Base-by-base conservation (phyloP, 768 basidiomycete species). In the Podaxis carcinomalis region DNA sequence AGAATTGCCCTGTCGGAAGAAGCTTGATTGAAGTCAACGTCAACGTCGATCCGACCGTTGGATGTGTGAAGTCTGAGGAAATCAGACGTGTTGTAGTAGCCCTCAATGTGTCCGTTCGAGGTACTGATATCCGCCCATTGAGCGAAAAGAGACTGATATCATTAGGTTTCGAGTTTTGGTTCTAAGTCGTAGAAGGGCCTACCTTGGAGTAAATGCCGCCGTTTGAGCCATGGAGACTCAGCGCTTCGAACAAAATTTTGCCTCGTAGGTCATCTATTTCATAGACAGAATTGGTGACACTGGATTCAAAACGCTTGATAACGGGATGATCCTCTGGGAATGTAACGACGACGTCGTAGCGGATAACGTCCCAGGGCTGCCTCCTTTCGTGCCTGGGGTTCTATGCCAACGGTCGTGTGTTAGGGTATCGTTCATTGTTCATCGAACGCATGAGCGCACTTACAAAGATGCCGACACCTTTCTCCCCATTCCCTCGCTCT, bases 381-480 rank as follows among this genome's bases (percentile, higher is more conserved):
- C 57, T 50, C 47, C 47, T n/a, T 2, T 10, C 13, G 3, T 27
- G 13, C 16, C 37, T 25, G 5, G 57, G 57, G 16, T 57, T 57
- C 53, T 47, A 23, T 46, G 4, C 14, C 14, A n/a, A 1, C 6
- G 9, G 16, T 32, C 37, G 23, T 19, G 10, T 5, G 28, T 39
- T 14, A 51, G 11, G 13, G 25, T 2, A 37, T 39, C 14, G 10
- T 4, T 49, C 47, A 49, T 49, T 14, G 21, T 13, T 21, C 9
- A 13, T 25, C 47, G 14, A 7, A 32, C 2, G 16, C 10, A 37
- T 25, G 13, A 11, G 11, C 3, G 11, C 37, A 40, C 59, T 61
- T 16, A 61, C 59, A 32, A 61, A 61, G 5, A 61, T 55, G 2
- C 59, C 59, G 32, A 61, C 59, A 27, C 59, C 59, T 13, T 10